Conservation (phyloP, 73 alveolate species). For the Tetrahymena thermophila region DNA sequence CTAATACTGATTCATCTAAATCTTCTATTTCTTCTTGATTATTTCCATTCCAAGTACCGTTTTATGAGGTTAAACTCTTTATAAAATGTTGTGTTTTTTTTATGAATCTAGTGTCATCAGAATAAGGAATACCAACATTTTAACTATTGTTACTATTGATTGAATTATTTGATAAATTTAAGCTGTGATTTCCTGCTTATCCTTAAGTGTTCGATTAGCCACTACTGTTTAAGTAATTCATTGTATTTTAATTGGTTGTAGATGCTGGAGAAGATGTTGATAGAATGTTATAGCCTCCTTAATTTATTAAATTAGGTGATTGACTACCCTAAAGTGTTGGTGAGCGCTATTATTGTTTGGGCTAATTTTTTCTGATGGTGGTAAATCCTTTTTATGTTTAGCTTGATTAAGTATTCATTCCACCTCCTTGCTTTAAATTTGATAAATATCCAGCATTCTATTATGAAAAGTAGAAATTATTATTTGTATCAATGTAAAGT, state of each 20-base stretch:
- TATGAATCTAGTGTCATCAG: background rate
- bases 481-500: background rate
- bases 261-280: background rate
- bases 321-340: background rate
- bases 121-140: background rate
- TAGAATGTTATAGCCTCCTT: background rate
- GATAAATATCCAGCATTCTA: background rate
- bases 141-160: background rate
- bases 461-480: background rate
- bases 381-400: background rate
- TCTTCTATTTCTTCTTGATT: background rate
- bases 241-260: background rate
- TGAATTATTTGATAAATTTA: background rate
- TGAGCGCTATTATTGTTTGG: background rate
- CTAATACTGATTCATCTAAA: background rate
- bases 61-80: background rate
- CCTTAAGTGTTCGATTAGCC: background rate
- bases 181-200: background rate
- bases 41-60: background rate
- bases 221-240: background rate
- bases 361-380: background rate
- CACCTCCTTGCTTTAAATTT: background rate
- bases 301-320: background rate
- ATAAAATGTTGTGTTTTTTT: background rate
- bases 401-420: background rate